Conservation (phyloP, 2,329 filamentous ascomycete genomes). For the Ilyonectria sp. region DNA sequence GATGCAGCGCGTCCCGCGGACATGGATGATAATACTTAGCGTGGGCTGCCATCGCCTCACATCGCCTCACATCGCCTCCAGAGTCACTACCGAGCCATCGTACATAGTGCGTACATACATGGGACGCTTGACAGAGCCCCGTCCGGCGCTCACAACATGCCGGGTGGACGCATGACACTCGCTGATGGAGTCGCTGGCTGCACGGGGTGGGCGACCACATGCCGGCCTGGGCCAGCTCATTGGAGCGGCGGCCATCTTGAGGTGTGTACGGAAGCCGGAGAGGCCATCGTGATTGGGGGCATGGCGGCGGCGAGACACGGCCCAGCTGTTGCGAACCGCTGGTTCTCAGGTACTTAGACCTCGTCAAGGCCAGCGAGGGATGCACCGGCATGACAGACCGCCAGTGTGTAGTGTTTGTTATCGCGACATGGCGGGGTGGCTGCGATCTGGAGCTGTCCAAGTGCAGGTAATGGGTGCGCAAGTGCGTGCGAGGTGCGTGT, state of each 20-base stretch:
- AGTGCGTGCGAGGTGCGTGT: slow-evolving; percentile 15
- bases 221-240: slow-evolving; percentile 33
- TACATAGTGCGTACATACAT: slow-evolving; percentile 19
- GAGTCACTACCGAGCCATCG: slow-evolving; percentile 17
- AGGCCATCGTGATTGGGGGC: slow-evolving; percentile 19
- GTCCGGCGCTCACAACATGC: slow-evolving; percentile 21
- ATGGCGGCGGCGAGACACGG: background rate
- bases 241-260: slow-evolving; percentile 21
- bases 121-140: slow-evolving; percentile 5
- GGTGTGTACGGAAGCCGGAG: slow-evolving; percentile 8
- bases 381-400: slow-evolving; percentile 24
- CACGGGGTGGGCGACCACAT: slow-evolving; percentile 39
- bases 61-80: background rate
- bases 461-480: slow-evolving; percentile 19
- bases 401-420: slow-evolving; percentile 20
- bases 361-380: background rate
- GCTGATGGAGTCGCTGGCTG: slow-evolving; percentile 32
- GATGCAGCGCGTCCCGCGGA: slow-evolving; percentile 16
- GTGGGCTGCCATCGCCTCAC: background rate
- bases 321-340: slow-evolving; percentile 15
- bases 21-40: slow-evolving; percentile 14
- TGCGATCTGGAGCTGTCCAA: slow-evolving; percentile 26
- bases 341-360: slow-evolving; percentile 1
- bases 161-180: slow-evolving; percentile 42
- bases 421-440: slow-evolving; percentile 27